Conservation (phyloP, 31 red algal genomes). For the Endocladia muricata region DNA sequence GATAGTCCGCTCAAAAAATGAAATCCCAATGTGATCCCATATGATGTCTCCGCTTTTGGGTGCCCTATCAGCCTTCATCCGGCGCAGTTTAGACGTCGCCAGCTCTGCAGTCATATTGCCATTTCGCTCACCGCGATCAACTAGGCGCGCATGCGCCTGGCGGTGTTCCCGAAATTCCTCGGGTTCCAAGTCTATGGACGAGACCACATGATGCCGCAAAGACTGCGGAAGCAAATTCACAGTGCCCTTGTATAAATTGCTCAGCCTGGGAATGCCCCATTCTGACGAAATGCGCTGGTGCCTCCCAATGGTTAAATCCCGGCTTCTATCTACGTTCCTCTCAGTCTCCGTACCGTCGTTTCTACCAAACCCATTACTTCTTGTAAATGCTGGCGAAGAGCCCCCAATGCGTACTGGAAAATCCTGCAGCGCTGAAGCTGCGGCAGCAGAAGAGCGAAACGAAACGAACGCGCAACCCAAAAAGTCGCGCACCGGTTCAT, state of each 20-base stretch:
- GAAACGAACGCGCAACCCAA: conserved; percentile 70
- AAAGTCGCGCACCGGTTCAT: conserved; percentile 58
- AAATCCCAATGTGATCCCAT: conserved; percentile 87
- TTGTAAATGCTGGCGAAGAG: background rate
- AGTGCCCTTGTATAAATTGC: conserved; percentile 42
- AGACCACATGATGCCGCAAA: conserved; percentile 21
- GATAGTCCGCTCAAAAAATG: conserved; percentile 63
- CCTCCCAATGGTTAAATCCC: conserved; percentile 30
- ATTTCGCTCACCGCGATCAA: background rate
- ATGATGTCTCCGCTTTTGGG: conserved; percentile 82
- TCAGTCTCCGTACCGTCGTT: background rate
- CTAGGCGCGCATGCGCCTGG: conserved; percentile 5
- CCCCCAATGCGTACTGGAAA: conserved; percentile 56
- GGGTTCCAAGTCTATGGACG: conserved; percentile 1
- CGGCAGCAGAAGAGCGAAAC: conserved; percentile 42
- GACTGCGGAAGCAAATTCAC: conserved; percentile 42
- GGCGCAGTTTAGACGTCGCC: conserved; percentile 40
- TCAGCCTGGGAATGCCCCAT: conserved; percentile 35
- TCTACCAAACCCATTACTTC: background rate
- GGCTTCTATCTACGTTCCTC: background rate
- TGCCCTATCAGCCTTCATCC: conserved; percentile 70
- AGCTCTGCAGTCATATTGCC: conserved; percentile 13
- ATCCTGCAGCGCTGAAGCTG: conserved; percentile 33
- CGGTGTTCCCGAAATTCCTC: conserved; percentile 1
- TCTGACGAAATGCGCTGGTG: conserved; percentile 25